Conservation (phyloP, 2,329 filamentous ascomycete genomes). For the Colletotrichum caudatum region DNA sequence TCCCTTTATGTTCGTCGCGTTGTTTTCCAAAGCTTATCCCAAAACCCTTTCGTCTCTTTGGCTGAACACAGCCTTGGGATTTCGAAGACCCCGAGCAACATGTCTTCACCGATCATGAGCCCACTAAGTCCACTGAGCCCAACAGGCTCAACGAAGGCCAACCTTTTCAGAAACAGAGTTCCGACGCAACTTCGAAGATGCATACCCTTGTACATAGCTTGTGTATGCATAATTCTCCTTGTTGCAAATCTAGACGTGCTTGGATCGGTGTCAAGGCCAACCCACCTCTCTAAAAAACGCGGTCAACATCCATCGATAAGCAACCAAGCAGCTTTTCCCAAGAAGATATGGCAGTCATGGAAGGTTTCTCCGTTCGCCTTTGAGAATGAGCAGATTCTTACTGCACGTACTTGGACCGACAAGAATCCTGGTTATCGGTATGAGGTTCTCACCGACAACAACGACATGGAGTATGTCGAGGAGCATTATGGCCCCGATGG, state of each 20-base stretch:
- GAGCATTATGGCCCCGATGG: constrained; percentile 74
- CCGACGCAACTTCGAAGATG: constrained; percentile 62
- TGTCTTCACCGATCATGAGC: constrained; percentile 35
- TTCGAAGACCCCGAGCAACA: constrained; percentile 13
- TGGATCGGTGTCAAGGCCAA: constrained; percentile 46
- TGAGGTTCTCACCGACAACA: constrained; percentile 77
- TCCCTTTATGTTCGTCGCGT: constrained; percentile 18
- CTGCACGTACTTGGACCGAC: constrained; percentile 72
- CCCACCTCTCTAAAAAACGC: constrained; percentile 39
- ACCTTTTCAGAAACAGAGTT: constrained; percentile 51
- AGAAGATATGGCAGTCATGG: constrained; percentile 84
- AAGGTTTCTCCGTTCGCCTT: constrained; percentile 76
- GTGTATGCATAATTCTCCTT: constrained; percentile 59
- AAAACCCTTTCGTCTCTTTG: constrained; percentile 24
- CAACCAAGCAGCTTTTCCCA: constrained; percentile 62
- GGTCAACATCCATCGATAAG: constrained; percentile 32
- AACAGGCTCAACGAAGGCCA: constrained; percentile 26
- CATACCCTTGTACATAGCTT: constrained; percentile 59
- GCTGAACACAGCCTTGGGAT: constrained; percentile 2
- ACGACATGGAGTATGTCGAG: constrained; percentile 76
- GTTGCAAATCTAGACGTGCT: constrained; percentile 60
- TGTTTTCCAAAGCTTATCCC: constrained; percentile 17
- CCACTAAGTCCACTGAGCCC: constrained; percentile 31
- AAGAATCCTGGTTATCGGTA: constrained; percentile 77
- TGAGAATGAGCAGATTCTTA: constrained; percentile 70